These are phyloP conservation scores for grape (Vitis vinifera) DNA, from an alignment of 164 flowering plant genomes.

Conservation along the genomic window ASM3070453v1 NC_081809.1:1117501-1118000, in stretches of 20 bases:
- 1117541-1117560: no score
- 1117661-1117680: background rate
- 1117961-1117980: background rate
- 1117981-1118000: background rate
- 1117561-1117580: no score
- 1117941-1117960: background rate
- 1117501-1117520: no score
- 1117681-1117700: background rate
- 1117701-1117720: background rate
- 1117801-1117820: conserved; percentile 74
- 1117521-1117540: no score
- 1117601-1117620: no score
- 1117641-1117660: no score
- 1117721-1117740: no score
- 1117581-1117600: no score
- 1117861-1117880: conserved; percentile 50
- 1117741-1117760: background rate
- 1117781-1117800: conserved; percentile 90
- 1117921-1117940: background rate
- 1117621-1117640: no score
- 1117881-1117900: conserved; percentile 94
- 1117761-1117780: conserved; percentile 94
- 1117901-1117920: conserved; percentile 84
- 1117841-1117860: conserved; percentile 75
- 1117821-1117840: conserved; percentile 89